A percentile compares a stretch with the other conserved stretches of the same genome.
phyloP scores from a whole-genome alignment of 2,329 filamentous ascomycete species.

The Paecilomyces sp. region DNA sequence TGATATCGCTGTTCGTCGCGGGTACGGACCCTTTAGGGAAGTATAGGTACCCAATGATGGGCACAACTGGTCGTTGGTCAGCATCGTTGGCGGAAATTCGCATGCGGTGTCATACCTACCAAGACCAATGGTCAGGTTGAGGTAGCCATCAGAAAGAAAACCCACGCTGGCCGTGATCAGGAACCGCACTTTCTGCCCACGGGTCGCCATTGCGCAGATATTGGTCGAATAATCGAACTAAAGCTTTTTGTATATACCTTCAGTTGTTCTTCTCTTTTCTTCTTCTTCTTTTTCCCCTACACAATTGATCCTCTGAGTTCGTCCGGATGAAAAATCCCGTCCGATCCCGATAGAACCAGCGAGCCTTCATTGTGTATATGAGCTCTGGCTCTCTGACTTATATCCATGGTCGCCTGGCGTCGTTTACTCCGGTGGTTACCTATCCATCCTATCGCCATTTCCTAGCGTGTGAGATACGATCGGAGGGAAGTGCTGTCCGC shows the following conservation, averaged over 20 bases:
- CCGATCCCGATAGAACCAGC: too few species aligned
- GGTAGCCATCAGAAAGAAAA: constrained; percentile 20
- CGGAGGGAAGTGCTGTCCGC: not conserved
- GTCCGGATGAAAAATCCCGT: too few species aligned
- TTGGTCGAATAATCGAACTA: constrained; percentile 1
- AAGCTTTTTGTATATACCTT: not conserved
- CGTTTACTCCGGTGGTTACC: too few species aligned
- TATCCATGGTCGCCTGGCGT: too few species aligned
- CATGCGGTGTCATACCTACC: constrained; percentile 6
- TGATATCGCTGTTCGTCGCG: constrained; percentile 11
- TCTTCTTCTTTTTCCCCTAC: too few species aligned
- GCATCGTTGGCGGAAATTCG: not conserved
- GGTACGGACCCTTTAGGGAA: constrained; percentile 14
- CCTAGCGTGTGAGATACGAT: not conserved
- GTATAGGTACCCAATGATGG: constrained; percentile 18
- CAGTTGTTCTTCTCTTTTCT: not conserved
- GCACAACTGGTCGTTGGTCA: constrained; percentile 11
- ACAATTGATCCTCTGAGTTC: too few species aligned
- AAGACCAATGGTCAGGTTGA: constrained; percentile 19
- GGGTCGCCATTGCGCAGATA: constrained; percentile 5
- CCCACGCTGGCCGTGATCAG: constrained; percentile 16
- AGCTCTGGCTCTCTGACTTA: too few species aligned
- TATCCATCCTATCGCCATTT: too few species aligned
- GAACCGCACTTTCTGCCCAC: constrained; percentile 14
- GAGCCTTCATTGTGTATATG: too few species aligned